Evolutionary conservation across 345 rosid genomes (phyloP).

Genomic region (Pistacia integerrima): DNA sequence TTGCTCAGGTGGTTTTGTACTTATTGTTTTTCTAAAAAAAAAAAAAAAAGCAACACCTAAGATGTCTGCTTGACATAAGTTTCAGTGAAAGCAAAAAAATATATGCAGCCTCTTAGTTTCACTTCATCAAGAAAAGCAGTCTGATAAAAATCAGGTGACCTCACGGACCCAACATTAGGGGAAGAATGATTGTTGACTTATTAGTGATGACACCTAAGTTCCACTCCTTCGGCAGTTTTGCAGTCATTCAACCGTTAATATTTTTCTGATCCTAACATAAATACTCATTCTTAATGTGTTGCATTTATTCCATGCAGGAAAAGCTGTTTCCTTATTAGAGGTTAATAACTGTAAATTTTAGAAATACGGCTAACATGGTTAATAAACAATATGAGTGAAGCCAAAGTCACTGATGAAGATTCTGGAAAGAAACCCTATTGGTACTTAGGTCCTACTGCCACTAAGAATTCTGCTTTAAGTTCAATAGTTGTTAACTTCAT

Average conservation of each 20-base stretch:
- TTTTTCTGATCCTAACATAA: constrained; percentile 9
- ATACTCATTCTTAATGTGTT: constrained; percentile 7
- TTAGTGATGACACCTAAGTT: not conserved
- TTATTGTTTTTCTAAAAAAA: no score
- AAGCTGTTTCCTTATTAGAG: not conserved
- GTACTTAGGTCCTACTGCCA: not conserved
- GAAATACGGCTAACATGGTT: not conserved
- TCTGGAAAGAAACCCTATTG: not conserved
- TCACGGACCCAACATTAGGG: not conserved
- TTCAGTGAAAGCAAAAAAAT: no score
- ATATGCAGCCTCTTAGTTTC: not conserved
- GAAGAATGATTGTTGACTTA: not conserved
- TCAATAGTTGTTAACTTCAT: not conserved
- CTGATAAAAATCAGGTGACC: not conserved
- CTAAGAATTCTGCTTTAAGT: not conserved
- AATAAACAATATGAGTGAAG: not conserved
- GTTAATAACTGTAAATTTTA: not conserved
- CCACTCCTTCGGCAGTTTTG: not conserved
- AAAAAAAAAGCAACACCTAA: no score
- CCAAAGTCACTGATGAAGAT: not conserved
- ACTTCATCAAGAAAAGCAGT: not conserved
- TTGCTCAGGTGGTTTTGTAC: no score
- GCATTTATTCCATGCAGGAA: not conserved
- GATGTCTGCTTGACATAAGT: not conserved
- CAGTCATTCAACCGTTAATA: not conserved